Evolutionary conservation across 495 filamentous ascomycete genomes (phyloP), one percentile per base, ranked within the genome.

Genomic region (Tetracladium marchalianum): DNA sequence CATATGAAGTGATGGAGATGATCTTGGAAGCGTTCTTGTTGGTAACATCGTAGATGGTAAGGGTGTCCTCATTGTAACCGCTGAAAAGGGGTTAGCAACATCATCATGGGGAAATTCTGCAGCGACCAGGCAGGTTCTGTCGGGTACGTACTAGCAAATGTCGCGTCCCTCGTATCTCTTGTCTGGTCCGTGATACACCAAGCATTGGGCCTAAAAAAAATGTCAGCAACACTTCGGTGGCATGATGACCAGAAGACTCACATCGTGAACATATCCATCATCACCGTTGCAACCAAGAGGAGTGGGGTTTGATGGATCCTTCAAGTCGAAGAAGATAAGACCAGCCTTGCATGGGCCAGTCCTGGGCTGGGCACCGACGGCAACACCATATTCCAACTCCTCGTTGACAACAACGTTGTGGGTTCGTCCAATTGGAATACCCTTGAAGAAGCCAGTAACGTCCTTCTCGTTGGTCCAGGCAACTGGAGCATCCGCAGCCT

Each of bases 231-330:
- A 17, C 11, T 11, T 19, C n/a, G 17, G 11, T 11, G 11, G 38
- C 4, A 15, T 17, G 5, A 13, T 1, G 11, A 11, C 11, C 5
- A 13, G 11, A 11, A 16, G 6, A 40, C 13, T 40, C 11, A 40
- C 75, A 52, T 79, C 76, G 52, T 79, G 76, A 15, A 78, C 73
- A 53, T 80, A 80, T 46, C 74, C 76, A 59, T 78, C 76, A 15
- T 61, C 55, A n/a, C 62, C 55, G 17, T 66, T 68, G 54, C 76
- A 80, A 1, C 76, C 75, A 0, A 72, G 66, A 5, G 58, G 67
- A 0, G 59, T 65, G n/a, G 75, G 71, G 44, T 75, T 74, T 22
- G 67, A 56, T 13, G 72, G 55, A 50, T 75, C 61, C 2, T 64
- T 63, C 15, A 76, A 47, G 55, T 78, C 74, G 50, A 80, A 70